Percentiles rank a stretch among this genome's conserved stretches.
phyloP scores from a whole-genome alignment of 805 yeast species.

The Kodamaea laetipori region DNA sequence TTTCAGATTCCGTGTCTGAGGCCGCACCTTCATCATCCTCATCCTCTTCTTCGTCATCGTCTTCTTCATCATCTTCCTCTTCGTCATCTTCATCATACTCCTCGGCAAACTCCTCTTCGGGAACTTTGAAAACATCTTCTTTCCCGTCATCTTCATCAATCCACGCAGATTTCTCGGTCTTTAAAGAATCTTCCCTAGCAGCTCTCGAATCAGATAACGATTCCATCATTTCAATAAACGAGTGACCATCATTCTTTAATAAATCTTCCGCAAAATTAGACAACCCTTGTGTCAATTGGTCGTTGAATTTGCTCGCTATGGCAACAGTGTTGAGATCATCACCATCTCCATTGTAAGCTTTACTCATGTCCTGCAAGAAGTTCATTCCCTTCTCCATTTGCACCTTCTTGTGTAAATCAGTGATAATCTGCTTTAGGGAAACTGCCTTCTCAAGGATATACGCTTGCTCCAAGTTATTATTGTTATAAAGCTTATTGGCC shows the following conservation, averaged over 20 bases:
- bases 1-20: constrained; percentile 38
- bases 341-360: constrained; percentile 6
- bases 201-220: constrained; percentile 58
- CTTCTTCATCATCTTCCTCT: constrained; percentile 25
- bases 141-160: constrained; percentile 23
- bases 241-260: constrained; percentile 73
- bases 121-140: constrained; percentile 20
- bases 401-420: constrained; percentile 25
- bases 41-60: constrained; percentile 34
- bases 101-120: constrained; percentile 42
- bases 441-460: constrained; percentile 29
- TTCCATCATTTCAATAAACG: constrained; percentile 80
- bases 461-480: constrained; percentile 18
- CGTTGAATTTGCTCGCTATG: constrained; percentile 17
- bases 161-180: constrained; percentile 20
- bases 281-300: constrained; percentile 28
- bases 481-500: constrained; percentile 15
- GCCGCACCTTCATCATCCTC: constrained; percentile 39
- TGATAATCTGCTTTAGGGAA: constrained; percentile 27
- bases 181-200: constrained; percentile 19
- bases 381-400: constrained; percentile 29
- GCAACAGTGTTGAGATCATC: constrained; percentile 1
- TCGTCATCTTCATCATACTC: constrained; percentile 41
- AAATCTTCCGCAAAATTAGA: constrained; percentile 71
- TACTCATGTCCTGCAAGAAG: constrained; percentile 26